Evolutionary conservation across 768 basidiomycete species (phyloP), one percentile per base, ranked within the genome.

Genomic region (Kwoniella shandongensis): DNA sequence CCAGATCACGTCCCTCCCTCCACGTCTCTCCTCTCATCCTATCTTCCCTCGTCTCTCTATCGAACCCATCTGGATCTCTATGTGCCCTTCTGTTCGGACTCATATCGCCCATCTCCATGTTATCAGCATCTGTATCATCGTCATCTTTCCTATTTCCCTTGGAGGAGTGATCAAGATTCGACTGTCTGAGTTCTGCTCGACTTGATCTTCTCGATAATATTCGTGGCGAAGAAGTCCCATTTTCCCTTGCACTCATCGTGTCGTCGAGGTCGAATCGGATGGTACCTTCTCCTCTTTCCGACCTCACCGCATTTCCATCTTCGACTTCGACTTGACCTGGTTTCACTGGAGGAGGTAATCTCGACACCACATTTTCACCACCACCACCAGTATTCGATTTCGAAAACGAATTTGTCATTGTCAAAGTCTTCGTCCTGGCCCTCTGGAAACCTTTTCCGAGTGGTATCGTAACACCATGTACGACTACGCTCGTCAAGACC

Each of bases 381-480:
- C 12, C 26, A 17, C 8, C 29, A 2, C 2, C 3, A 15, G 26
- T n/a, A 47, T 44, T 39, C 29, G 11, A 12, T 1, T 42, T n/a
- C 18, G 30, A 38, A 4, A 17, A 36, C 29, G 53, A 57, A 12
- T 55, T 49, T 22, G 62, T 64, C 17, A 62, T 50, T 22, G 65
- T 67, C 18, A 65, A 42, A 4, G 70, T 72, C 8, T 63, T 46
- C 4, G 70, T 62, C 23, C 68, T 57, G 22, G 59, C 66, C 13
- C 50, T 44, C 40, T 68, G 58, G 54, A 76, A 72, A 11, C 70
- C 66, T 45, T 75, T 76, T 20, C 71, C 72, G 38, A 78, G 25
- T 1, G 78, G 78, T 42, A 79, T 77, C 2, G 77, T 78, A 38
- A 77, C 63, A 64, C 78, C 76, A 46, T 79, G 78, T 0, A 76